A percentile compares a stretch with the other conserved stretches of the same genome.
Evolutionary conservation across 2,329 filamentous ascomycete genomes (phyloP).

Genomic region (Thermoascus crustaceus): DNA sequence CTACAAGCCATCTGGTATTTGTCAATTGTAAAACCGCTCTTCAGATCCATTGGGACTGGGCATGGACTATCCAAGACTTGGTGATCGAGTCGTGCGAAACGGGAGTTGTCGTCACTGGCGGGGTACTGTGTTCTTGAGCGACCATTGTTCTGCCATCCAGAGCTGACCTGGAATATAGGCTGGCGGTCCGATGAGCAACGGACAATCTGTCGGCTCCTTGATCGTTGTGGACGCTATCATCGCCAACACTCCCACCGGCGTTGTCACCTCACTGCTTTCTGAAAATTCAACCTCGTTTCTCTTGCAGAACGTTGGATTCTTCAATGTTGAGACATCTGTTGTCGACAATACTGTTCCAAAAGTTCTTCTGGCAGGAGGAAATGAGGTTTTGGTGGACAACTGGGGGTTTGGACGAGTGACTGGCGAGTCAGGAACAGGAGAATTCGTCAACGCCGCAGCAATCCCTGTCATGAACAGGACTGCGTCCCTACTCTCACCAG

Average conservation of each 20-base stretch:
- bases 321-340: slow-evolving; percentile 11
- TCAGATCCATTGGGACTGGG: slow-evolving; percentile 51
- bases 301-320: no score
- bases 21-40: slow-evolving; percentile 45
- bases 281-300: no score
- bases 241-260: slow-evolving; percentile 40
- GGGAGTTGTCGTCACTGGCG: slow-evolving; percentile 40
- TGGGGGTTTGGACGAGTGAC: slow-evolving; percentile 17
- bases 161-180: no score
- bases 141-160: neutral
- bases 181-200: no score
- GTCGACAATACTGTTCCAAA: slow-evolving; percentile 9
- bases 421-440: slow-evolving; percentile 3
- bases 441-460: slow-evolving; percentile 7
- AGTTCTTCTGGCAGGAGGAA: no score
- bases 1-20: slow-evolving; percentile 47
- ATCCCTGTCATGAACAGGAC: slow-evolving; percentile 8
- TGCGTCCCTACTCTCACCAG: neutral
- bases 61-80: slow-evolving; percentile 45
- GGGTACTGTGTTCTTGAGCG: slow-evolving; percentile 13
- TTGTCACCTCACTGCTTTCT: slow-evolving; percentile 32
- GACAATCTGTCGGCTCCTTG: slow-evolving; percentile 46
- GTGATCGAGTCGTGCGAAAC: slow-evolving; percentile 43
- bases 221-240: slow-evolving; percentile 48
- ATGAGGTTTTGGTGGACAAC: slow-evolving; percentile 13